Percentiles rank a stretch among this genome's conserved stretches.
Conservation (phyloP, 306 rosid species). For the Quercus alba region DNA sequence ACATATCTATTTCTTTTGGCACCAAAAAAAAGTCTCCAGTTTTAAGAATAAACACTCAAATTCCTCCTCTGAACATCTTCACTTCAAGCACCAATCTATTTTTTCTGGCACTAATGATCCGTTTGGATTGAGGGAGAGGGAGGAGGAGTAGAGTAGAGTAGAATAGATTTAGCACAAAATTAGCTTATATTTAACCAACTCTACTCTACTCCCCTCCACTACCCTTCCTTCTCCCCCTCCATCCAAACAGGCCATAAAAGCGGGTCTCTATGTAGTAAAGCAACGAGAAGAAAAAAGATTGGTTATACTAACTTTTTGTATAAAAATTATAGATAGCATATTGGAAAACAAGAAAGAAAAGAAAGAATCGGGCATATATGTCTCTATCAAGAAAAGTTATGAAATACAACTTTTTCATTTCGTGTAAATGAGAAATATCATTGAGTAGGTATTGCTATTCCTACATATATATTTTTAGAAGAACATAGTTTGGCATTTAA, state of each 20-base stretch:
- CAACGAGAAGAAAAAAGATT: slow-evolving; percentile 3
- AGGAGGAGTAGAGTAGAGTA: too few species aligned
- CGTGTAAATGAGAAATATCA: not conserved
- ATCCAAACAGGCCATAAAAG: slow-evolving; percentile 18
- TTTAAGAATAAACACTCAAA: not conserved
- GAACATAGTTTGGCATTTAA: too few species aligned
- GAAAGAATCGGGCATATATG: too few species aligned
- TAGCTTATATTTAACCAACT: too few species aligned
- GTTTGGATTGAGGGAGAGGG: too few species aligned
- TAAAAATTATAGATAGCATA: slow-evolving; percentile 4
- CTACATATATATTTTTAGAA: too few species aligned
- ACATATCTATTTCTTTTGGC: slow-evolving; percentile 82
- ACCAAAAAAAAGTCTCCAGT: slow-evolving; percentile 76
- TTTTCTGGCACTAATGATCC: slow-evolving; percentile 64
- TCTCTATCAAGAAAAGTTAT: too few species aligned
- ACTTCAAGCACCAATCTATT: slow-evolving; percentile 68
- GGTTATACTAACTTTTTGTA: not conserved
- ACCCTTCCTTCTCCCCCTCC: too few species aligned
- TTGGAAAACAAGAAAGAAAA: not conserved
- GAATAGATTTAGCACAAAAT: too few species aligned
- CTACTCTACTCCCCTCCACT: too few species aligned
- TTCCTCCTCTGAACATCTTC: slow-evolving; percentile 7
- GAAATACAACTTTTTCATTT: too few species aligned
- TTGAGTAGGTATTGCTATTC: too few species aligned
- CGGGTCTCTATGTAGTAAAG: slow-evolving; percentile 58